Conservation (phyloP, 1,284 basidiomycete genomes). For the Mycena citricolor region DNA sequence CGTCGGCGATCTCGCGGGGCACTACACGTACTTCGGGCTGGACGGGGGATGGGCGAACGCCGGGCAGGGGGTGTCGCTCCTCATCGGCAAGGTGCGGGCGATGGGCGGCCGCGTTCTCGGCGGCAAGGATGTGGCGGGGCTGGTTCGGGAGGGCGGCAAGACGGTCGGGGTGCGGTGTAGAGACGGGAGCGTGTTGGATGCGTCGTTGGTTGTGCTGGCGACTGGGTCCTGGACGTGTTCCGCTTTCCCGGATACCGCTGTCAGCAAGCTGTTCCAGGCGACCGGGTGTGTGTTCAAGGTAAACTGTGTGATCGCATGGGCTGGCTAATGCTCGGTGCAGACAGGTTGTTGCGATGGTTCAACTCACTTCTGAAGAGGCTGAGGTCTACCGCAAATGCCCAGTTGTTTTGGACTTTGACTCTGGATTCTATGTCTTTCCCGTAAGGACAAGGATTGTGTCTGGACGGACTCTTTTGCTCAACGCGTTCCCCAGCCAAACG, state of each 20-base stretch:
- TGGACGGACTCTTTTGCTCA: constrained; percentile 3
- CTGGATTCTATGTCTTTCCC: constrained; percentile 77
- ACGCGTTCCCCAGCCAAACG: constrained; percentile 55
- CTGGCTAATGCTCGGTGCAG: too few relatives aligned
- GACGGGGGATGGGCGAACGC: constrained; percentile 89
- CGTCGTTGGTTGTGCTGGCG: constrained; percentile 63
- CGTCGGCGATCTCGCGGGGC: constrained; percentile 35
- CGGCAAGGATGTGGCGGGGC: constrained; percentile 49
- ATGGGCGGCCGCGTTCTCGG: constrained; percentile 64
- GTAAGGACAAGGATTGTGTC: constrained; percentile 40
- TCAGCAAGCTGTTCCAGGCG: constrained; percentile 55
- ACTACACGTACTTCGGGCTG: constrained; percentile 66
- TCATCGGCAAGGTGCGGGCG: constrained; percentile 56
- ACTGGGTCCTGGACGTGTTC: constrained; percentile 85
- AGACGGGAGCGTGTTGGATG: constrained; percentile 57
- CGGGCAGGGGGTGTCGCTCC: constrained; percentile 58
- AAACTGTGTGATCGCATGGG: too few relatives aligned
- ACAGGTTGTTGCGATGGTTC: constrained; percentile 76
- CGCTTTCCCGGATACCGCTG: constrained; percentile 60
- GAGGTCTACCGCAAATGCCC: constrained; percentile 61
- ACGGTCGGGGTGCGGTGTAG: constrained; percentile 65
- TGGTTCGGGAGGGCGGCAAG: constrained; percentile 30
- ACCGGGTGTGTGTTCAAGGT: too few relatives aligned
- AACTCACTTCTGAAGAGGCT: constrained; percentile 71
- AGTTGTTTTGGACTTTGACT: constrained; percentile 69